Base-by-base conservation (phyloP, 1,284 basidiomycete genomes). In the Pulchroboletus neoregius region DNA sequence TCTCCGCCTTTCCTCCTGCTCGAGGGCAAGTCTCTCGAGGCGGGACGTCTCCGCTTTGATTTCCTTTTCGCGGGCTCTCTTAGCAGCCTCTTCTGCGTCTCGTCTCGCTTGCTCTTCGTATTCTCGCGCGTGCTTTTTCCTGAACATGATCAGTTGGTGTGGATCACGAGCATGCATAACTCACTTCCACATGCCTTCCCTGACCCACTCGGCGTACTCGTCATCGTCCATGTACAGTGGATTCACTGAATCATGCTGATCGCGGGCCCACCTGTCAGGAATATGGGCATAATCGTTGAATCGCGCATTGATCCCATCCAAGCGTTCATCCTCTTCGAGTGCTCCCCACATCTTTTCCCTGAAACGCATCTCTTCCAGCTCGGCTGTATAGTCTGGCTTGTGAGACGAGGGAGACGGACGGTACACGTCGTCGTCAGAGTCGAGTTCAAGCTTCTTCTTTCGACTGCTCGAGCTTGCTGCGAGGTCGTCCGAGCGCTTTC, bases 191-290 rank as follows among this genome's bases (percentile, higher is more conserved):
- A 91, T 91, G 26, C 86, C 87, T 34, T 74, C 67, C 49, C 89
- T 69, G 28, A 91, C 68, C 80, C 85, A 91, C 58, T 91, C 88
- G 3, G 82, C 79, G 54, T 91, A 91, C 54, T 88, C 82, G 51
- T 91, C 86, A n/a, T 91, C 87, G 55, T 87, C 84, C 84, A 91
- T 83, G 49, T 69, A 57, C 24, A 65, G 68, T 13, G 84, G 83
- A 53, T 87, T 71, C 20, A 73, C 55, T 7, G 48, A 32, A n/a
- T 52, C 54, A 2, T 72, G 72, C 35, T 78, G 74, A 33, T 72
- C 74, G 45, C 67, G 68, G 20, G 65, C 52, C 78, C 80, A 82
- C 27, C 77, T 67, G 43, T 71, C 58, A 1, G 87, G 87, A 6
- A 90, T 68, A 63, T 86, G 82, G 3, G 75, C 72, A 61, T 80